phyloP scores from a whole-genome alignment of 345 rosid species.

The Rubroshorea leprosula region DNA sequence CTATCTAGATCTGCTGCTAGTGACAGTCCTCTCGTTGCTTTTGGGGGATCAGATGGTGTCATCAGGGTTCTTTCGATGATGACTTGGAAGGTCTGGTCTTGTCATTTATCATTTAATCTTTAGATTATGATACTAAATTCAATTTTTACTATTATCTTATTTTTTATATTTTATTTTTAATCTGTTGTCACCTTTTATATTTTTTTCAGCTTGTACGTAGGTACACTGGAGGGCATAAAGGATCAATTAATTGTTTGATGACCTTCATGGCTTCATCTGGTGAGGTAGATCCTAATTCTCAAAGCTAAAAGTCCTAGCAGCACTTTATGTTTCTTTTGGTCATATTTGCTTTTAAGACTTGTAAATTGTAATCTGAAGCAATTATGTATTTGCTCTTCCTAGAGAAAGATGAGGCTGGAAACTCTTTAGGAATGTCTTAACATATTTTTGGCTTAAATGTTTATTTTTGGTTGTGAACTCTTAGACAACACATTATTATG shows the following conservation, averaged over 20 bases:
- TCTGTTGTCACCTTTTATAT: background rate
- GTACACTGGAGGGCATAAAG: slow-evolving; percentile 97
- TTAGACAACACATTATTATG: background rate
- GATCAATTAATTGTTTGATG: slow-evolving; percentile 91
- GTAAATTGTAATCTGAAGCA: background rate
- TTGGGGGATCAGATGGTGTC: slow-evolving; percentile 97
- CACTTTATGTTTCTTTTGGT: background rate
- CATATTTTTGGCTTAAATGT: background rate
- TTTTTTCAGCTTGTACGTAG: slow-evolving; percentile 80
- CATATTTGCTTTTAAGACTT: background rate
- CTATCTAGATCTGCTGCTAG: slow-evolving; percentile 72
- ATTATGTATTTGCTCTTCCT: background rate
- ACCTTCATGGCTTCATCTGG: slow-evolving; percentile 97
- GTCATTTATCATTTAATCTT: background rate
- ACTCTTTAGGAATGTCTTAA: background rate
- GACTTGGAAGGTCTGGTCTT: slow-evolving; percentile 83
- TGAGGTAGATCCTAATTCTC: slow-evolving; percentile 49
- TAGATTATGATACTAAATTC: background rate
- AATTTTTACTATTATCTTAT: background rate
- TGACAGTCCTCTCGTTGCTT: slow-evolving; percentile 96
- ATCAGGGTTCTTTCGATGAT: slow-evolving; percentile 99
- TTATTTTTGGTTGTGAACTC: background rate
- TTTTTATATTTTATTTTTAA: background rate
- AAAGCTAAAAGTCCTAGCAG: background rate
- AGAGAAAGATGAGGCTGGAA: background rate